Evolutionary conservation across 208 protist species (phyloP).

Genomic region (Strigomonas culicis): DNA sequence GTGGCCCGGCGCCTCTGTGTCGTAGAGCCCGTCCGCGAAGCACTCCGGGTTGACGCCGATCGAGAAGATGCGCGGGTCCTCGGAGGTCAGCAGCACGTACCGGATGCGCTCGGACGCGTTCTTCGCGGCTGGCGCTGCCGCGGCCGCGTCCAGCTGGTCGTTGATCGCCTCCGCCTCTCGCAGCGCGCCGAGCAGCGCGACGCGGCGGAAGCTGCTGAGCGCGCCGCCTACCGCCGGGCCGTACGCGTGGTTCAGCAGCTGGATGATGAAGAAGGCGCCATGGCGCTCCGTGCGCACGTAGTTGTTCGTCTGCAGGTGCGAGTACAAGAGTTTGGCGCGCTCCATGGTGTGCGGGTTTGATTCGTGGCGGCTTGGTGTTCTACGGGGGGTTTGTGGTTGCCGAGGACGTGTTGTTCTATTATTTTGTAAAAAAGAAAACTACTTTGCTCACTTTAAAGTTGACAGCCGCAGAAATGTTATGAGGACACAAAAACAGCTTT

Average conservation of each 20-base stretch:
- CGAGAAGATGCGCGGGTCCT: constrained; percentile 9
- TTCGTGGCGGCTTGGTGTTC: too few relatives aligned
- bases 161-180: constrained; percentile 1
- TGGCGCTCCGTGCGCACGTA: neutral
- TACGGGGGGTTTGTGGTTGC: too few relatives aligned
- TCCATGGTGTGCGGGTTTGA: too few relatives aligned
- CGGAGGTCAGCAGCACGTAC: neutral
- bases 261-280: constrained; percentile 2
- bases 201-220: neutral
- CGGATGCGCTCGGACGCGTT: neutral
- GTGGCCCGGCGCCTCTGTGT: neutral
- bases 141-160: too few relatives aligned
- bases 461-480: too few relatives aligned
- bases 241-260: constrained; percentile 8
- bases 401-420: too few relatives aligned
- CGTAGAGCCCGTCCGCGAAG: neutral
- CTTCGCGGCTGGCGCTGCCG: too few relatives aligned
- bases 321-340: neutral
- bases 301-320: constrained; percentile 1
- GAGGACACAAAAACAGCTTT: too few relatives aligned
- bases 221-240: constrained; percentile 6
- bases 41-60: constrained; percentile 10
- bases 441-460: neutral
- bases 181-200: neutral
- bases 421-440: neutral